These are phyloP conservation scores for Cyclanthera cordifolia DNA, from an alignment of 306 rosid species.

Conservation along the genomic window DNA sequence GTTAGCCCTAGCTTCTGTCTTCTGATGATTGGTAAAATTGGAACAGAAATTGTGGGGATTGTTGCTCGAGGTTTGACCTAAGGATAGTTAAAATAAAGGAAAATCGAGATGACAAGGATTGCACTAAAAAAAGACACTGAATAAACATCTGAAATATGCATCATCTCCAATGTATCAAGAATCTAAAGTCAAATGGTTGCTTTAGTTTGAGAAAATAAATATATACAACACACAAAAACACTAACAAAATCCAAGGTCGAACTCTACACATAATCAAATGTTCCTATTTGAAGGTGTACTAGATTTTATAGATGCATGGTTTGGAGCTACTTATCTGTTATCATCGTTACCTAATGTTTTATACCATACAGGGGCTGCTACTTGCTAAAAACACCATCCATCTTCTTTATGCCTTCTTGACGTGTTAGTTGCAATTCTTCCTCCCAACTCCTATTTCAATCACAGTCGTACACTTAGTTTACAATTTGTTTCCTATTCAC, in stretches of 20 bases:
- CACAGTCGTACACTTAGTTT: conserved; percentile 12
- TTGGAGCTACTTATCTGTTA: conserved; percentile 11
- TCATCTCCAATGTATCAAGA: neutral
- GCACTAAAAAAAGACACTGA: neutral
- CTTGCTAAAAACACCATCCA: neutral
- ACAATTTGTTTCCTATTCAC: conserved; percentile 13
- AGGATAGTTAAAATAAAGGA: neutral
- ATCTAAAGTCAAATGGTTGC: conserved; percentile 12
- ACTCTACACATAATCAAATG: conserved; percentile 4
- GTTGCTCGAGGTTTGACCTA: neutral
- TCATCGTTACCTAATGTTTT: neutral
- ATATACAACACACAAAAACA: conserved; percentile 9
- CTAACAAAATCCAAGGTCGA: conserved; percentile 15
- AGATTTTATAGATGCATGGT: conserved; percentile 6
- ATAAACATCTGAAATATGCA: neutral
- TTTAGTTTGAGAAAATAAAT: conserved; percentile 3
- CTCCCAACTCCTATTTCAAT: conserved; percentile 6
- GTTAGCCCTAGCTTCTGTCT: neutral
- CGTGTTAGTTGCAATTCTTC: conserved; percentile 10
- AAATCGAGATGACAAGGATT: neutral
- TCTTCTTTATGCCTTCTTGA: neutral
- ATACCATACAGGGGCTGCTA: neutral
- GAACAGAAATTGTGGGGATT: neutral
- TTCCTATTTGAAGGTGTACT: conserved; percentile 5
- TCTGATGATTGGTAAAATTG: neutral